Conservation (phyloP, 495 filamentous ascomycete species). For the Penicillium paradoxum region DNA sequence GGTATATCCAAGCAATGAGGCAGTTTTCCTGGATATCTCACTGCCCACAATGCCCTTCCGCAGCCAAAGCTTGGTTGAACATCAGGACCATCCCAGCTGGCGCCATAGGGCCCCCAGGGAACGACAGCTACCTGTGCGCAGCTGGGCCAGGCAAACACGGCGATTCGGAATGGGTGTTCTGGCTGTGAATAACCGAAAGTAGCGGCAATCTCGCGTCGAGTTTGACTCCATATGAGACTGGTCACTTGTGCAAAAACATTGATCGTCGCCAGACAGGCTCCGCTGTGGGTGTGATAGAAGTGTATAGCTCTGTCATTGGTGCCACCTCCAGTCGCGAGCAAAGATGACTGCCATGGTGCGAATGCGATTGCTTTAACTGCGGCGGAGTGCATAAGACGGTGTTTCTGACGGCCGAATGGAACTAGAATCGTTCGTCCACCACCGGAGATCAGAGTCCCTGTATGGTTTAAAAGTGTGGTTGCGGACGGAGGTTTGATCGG, state of each 20-base stretch:
- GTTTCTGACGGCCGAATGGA: constrained; percentile 55
- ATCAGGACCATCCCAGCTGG: constrained; percentile 61
- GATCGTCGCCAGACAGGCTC: constrained; percentile 82
- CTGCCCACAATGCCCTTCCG: constrained; percentile 44
- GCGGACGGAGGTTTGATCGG: constrained; percentile 13
- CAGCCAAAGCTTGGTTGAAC: constrained; percentile 24
- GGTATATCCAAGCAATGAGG: constrained; percentile 15
- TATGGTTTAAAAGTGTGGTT: constrained; percentile 23
- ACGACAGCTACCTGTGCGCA: constrained; percentile 85
- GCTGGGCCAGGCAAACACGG: constrained; percentile 92
- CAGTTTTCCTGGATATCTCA: constrained; percentile 42
- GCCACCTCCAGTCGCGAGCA: constrained; percentile 89
- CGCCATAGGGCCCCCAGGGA: constrained; percentile 79
- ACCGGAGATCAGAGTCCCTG: constrained; percentile 29
- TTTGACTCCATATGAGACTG: constrained; percentile 83
- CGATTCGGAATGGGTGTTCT: constrained; percentile 85
- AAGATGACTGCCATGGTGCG: constrained; percentile 85
- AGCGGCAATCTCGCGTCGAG: constrained; percentile 79
- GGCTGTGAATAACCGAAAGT: constrained; percentile 96
- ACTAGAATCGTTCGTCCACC: constrained; percentile 26
- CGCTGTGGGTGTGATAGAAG: constrained; percentile 86
- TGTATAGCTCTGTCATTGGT: constrained; percentile 93
- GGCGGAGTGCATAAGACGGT: constrained; percentile 73
- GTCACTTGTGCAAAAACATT: constrained; percentile 93
- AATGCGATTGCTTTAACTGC: constrained; percentile 97